Percentiles rank a stretch among this genome's conserved stretches.
These are phyloP conservation scores for Xylaria sp. DNA, from an alignment of 2,329 filamentous ascomycete genomes.

Conservation along the genomic window DNA sequence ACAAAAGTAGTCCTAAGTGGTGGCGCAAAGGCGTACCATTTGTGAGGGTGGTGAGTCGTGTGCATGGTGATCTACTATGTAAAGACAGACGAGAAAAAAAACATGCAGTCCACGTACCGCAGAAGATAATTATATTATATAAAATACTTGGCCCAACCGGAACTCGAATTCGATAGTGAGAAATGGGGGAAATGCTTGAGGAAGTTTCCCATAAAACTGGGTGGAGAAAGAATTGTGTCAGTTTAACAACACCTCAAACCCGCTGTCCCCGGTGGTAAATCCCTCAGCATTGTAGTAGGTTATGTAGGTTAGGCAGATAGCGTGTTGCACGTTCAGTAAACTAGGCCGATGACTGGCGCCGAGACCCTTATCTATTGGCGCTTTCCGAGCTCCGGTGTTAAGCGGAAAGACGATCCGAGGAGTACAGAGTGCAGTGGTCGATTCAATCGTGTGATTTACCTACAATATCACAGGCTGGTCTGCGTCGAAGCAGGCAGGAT, in stretches of 20 bases:
- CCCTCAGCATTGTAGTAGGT: constrained; percentile 24
- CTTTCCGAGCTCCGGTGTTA: constrained; percentile 24
- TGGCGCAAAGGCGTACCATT: background rate
- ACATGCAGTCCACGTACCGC: too few species aligned
- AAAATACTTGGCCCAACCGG: too few species aligned
- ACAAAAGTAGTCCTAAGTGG: background rate
- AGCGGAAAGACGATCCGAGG: constrained; percentile 13
- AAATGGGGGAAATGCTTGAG: background rate
- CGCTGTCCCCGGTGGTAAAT: constrained; percentile 14
- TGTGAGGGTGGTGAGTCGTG: background rate
- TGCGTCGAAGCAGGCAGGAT: too few species aligned
- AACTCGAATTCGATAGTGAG: too few species aligned
- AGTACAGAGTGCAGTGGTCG: too few species aligned
- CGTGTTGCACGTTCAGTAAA: constrained; percentile 3
- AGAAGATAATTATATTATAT: too few species aligned
- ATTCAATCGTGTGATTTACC: background rate
- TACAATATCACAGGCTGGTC: too few species aligned
- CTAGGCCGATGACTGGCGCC: constrained; percentile 14
- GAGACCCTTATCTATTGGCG: constrained; percentile 20
- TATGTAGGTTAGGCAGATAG: too few species aligned
- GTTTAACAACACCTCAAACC: constrained; percentile 21
- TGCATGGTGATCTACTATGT: too few species aligned
- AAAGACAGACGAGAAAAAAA: too few species aligned
- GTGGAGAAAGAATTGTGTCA: constrained; percentile 9
- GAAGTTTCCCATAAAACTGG: background rate